Evolutionary conservation across 2,329 filamentous ascomycete species (phyloP), one percentile per base, ranked within the genome.

Genomic region (Leptodontidium sp.): DNA sequence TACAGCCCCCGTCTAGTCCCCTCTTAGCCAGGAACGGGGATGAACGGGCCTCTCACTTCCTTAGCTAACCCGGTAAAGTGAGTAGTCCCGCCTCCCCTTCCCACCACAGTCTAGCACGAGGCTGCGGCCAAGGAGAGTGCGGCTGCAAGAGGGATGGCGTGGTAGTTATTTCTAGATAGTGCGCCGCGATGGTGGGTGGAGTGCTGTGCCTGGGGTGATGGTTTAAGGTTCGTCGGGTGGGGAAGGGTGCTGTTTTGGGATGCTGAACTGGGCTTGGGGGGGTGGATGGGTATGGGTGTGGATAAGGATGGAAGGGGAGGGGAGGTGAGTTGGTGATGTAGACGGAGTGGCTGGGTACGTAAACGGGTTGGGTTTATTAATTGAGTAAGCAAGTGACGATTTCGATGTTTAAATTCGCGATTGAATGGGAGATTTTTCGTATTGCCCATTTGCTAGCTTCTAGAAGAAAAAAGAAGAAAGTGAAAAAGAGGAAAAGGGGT

Each of bases 391-490:
- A 6, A 35, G 17, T 29, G 17, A 17, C 15, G 17, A 47, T 32
- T 55, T 35, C 29, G 50, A 55, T 55, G 7, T 29, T 35, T 35
- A 55, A 55, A 55, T 55, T 55, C 52, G 15, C 29, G 26, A 55
- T 55, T 15, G 52, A 35, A 55, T 9, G 29, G 29, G 32, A 17
- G 29, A 35, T 55, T 40, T 21, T 21, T 21, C 21, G 21, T 21
- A 21, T 21, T 21, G 21, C 21, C 21, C 21, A 21, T 21, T 21
- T 21, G 21, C 21, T 1, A 21, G 1, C 21, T 21, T 21, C 21
- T 21, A 21, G 21, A 21, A 21, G 38, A 40, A 8, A 40, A 12
- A 40, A 8, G 38, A 40, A 8, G 2, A 8, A 29, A 1, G 29
- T 32, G 21, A n/a, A 55, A 55, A 24, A 14, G n/a, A 35, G 52